A percentile compares a stretch with the other conserved stretches of the same genome.
phyloP scores from a whole-genome alignment of 352 stramenopile species.

The Pythium insidiosum region DNA sequence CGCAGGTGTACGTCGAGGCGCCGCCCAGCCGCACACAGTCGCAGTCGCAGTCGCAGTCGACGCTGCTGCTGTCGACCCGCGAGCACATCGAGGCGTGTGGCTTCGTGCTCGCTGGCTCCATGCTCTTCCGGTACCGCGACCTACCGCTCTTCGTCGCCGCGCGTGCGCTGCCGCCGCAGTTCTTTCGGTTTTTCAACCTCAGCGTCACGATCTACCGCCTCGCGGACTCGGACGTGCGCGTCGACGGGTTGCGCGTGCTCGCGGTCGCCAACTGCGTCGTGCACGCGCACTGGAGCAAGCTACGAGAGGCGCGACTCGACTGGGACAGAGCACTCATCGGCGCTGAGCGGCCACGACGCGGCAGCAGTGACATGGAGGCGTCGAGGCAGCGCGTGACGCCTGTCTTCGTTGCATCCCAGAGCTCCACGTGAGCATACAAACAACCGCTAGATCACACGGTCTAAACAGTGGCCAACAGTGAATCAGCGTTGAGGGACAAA shows the following conservation, averaged over 20 bases:
- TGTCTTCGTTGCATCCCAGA: too few relatives aligned
- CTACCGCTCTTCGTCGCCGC: constrained; percentile 20
- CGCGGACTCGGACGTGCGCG: constrained; percentile 4
- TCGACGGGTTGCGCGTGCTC: constrained; percentile 10
- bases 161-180: constrained; percentile 11
- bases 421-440: too few relatives aligned
- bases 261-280: constrained; percentile 21
- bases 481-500: too few relatives aligned
- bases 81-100: constrained; percentile 21
- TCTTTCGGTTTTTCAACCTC: constrained; percentile 27
- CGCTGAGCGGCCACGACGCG: too few relatives aligned
- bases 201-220: constrained; percentile 24
- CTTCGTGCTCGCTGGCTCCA: constrained; percentile 18
- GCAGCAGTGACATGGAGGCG: too few relatives aligned
- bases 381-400: too few relatives aligned
- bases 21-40: not conserved
- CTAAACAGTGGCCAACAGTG: too few relatives aligned
- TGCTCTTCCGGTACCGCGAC: constrained; percentile 25
- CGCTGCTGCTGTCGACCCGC: constrained; percentile 22
- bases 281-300: constrained; percentile 21
- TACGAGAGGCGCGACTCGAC: constrained; percentile 13
- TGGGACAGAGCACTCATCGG: too few relatives aligned
- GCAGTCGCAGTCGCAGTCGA: too few relatives aligned
- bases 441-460: too few relatives aligned
- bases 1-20: constrained; percentile 17